Percentiles rank a stretch among this genome's conserved stretches.
phyloP scores from a whole-genome alignment of 106 monocot genomes.

The Posidonia australis region DNA sequence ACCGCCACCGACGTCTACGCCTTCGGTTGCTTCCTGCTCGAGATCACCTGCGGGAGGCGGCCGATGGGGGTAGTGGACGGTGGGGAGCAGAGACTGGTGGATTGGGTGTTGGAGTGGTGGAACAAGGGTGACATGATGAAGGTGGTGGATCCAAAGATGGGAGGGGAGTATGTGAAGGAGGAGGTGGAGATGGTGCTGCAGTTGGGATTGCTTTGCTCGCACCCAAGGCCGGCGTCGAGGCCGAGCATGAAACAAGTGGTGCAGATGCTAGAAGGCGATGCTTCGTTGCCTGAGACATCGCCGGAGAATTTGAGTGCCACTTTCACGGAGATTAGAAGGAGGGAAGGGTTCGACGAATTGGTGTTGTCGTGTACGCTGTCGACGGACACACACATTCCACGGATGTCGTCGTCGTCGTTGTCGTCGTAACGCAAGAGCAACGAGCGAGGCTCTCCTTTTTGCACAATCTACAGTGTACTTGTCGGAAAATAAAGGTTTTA shows the following conservation, averaged over 20 bases:
- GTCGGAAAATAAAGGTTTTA: too few species aligned
- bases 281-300: not conserved
- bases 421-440: too few species aligned
- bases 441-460: too few species aligned
- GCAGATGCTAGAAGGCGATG: slow-evolving; percentile 2
- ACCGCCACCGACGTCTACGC: slow-evolving; percentile 11
- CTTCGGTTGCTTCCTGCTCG: slow-evolving; percentile 16
- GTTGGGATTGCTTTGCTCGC: slow-evolving; percentile 4
- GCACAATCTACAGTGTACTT: too few species aligned
- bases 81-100: slow-evolving; percentile 6
- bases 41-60: slow-evolving; percentile 15
- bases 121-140: not conserved
- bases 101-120: slow-evolving; percentile 12
- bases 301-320: not conserved
- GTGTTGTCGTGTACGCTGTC: too few species aligned
- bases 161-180: slow-evolving; percentile 1
- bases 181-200: slow-evolving; percentile 9
- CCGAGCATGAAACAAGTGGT: slow-evolving; percentile 2
- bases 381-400: too few species aligned
- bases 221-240: not conserved
- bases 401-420: too few species aligned
- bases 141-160: slow-evolving; percentile 2
- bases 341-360: too few species aligned
- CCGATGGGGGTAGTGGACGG: not conserved
- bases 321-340: too few species aligned